Percentiles rank a stretch among this genome's conserved stretches.
Evolutionary conservation across 208 protist genomes (phyloP).

Genomic region (Entamoeba nuttalli): DNA sequence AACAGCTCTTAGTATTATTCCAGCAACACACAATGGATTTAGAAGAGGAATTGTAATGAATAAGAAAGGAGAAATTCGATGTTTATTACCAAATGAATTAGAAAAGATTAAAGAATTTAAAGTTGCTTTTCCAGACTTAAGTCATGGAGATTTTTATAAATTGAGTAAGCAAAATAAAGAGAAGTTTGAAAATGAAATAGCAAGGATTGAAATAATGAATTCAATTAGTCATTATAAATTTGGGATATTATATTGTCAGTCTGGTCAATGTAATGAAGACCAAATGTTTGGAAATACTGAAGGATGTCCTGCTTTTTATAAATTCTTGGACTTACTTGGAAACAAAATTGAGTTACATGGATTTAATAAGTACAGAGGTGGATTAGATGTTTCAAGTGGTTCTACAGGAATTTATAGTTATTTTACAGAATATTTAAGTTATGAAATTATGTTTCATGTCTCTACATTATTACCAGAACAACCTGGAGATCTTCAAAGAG

Average conservation of each 20-base stretch:
- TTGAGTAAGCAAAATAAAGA: neutral
- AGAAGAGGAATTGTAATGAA: neutral
- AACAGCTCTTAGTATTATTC: neutral
- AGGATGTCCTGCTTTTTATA: neutral
- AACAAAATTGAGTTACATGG: neutral
- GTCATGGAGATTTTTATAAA: neutral
- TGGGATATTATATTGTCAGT: neutral
- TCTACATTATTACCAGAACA: slow-evolving; percentile 4
- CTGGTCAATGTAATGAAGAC: neutral
- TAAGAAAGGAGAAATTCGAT: neutral
- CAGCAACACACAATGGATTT: neutral
- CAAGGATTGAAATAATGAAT: neutral
- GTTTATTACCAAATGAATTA: neutral
- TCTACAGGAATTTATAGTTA: neutral
- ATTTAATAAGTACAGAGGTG: neutral
- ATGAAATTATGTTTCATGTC: slow-evolving; percentile 7
- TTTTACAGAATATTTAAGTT: neutral
- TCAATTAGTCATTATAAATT: slow-evolving; percentile 1
- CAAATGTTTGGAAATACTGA: neutral
- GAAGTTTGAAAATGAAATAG: neutral
- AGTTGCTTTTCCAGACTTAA: neutral
- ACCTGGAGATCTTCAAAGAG: neutral
- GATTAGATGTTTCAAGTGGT: neutral
- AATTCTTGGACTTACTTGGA: neutral
- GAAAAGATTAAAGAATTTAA: neutral